phyloP scores from a whole-genome alignment of 1,284 basidiomycete genomes.

The Rhodotorula glutinis region DNA sequence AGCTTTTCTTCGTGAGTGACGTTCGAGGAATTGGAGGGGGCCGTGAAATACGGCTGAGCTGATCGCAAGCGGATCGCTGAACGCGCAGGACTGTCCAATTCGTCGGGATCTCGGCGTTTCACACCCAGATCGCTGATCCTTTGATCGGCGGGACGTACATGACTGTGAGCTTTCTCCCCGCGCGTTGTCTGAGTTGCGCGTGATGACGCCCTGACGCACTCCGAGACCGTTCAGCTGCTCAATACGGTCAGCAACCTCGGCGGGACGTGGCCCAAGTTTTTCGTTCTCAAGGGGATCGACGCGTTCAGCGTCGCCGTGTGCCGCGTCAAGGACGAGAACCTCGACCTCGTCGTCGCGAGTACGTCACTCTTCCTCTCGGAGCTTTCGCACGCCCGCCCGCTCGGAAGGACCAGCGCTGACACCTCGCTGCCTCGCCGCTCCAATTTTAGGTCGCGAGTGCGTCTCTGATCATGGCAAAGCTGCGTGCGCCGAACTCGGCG shows the following conservation, averaged over 20 bases:
- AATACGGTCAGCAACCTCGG: constrained; percentile 97
- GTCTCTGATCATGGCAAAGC: constrained; percentile 84
- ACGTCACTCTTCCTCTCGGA: constrained; percentile 1
- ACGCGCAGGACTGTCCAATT: constrained; percentile 89
- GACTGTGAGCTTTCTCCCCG: constrained; percentile 55
- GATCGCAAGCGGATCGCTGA: too few species aligned
- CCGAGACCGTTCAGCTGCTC: constrained; percentile 53
- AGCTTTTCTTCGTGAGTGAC: constrained; percentile 80
- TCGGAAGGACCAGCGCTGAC: too few species aligned
- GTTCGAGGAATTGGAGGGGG: too few species aligned
- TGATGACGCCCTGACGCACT: neutral
- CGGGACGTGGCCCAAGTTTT: constrained; percentile 95
- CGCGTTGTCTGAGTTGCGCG: neutral
- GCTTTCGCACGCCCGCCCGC: too few species aligned
- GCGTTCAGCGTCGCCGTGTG: constrained; percentile 78
- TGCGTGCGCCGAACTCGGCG: constrained; percentile 69
- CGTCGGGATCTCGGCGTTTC: constrained; percentile 96
- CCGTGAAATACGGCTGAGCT: too few species aligned
- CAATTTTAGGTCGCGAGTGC: constrained; percentile 76
- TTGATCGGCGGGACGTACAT: constrained; percentile 97
- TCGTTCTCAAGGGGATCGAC: constrained; percentile 88
- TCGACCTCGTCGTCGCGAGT: constrained; percentile 52
- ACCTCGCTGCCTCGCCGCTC: too few species aligned
- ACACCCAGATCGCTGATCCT: constrained; percentile 94
- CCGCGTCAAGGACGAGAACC: constrained; percentile 58